Evolutionary conservation across 1,139 yeast genomes (phyloP).

Genomic region (Hyphopichia burtonii): DNA sequence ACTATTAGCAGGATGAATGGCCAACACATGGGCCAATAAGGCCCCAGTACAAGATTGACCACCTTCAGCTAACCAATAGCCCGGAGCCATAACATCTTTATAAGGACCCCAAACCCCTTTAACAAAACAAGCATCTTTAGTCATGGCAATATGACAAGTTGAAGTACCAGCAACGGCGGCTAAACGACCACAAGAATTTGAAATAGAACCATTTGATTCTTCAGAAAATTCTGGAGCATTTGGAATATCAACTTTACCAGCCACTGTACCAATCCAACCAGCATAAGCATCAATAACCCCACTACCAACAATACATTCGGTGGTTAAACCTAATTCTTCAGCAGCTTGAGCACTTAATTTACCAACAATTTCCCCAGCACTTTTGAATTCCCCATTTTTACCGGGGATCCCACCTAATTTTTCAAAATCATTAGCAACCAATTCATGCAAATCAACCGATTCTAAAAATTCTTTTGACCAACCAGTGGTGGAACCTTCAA

Average conservation of each 20-base stretch:
- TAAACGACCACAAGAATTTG: slow-evolving; percentile 73
- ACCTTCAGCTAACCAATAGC: slow-evolving; percentile 97
- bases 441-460: slow-evolving; percentile 69
- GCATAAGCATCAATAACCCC: slow-evolving; percentile 98
- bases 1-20: slow-evolving; percentile 84
- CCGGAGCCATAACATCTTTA: slow-evolving; percentile 84
- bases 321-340: slow-evolving; percentile 77
- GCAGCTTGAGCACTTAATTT: slow-evolving; percentile 66
- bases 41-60: slow-evolving; percentile 98
- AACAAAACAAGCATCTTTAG: slow-evolving; percentile 82
- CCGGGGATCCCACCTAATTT: slow-evolving; percentile 83
- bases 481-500: slow-evolving; percentile 79
- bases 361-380: slow-evolving; percentile 91
- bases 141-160: slow-evolving; percentile 91
- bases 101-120: slow-evolving; percentile 99
- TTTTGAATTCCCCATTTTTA: slow-evolving; percentile 66
- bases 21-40: slow-evolving; percentile 81
- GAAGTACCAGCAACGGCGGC: slow-evolving; percentile 99
- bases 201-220: slow-evolving; percentile 40
- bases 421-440: slow-evolving; percentile 71
- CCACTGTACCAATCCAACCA: slow-evolving; percentile 98
- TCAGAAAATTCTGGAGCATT: slow-evolving; percentile 39
- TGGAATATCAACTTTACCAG: slow-evolving; percentile 69
- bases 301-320: slow-evolving; percentile 81
- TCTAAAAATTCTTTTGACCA: slow-evolving; percentile 83